Evolutionary conservation across 805 yeast genomes (phyloP).

Genomic region (Blastobotrys muscicola): DNA sequence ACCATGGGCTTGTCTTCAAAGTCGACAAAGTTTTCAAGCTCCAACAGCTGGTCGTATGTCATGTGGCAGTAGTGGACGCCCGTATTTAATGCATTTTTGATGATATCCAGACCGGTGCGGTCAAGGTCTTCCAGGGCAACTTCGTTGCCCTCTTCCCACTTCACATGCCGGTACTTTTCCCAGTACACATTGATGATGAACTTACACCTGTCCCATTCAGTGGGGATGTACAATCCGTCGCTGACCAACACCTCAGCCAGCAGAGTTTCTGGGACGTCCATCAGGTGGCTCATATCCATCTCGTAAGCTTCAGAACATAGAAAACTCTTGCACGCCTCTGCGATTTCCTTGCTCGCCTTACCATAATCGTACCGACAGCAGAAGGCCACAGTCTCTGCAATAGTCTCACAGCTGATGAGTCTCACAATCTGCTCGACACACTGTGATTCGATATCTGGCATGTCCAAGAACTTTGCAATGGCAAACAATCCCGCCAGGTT

Average conservation of each 20-base stretch:
- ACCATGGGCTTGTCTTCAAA: constrained; percentile 32
- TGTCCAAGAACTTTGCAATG: constrained; percentile 40
- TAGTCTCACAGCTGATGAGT: constrained; percentile 29
- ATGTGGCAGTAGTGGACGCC: constrained; percentile 41
- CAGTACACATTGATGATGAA: constrained; percentile 35
- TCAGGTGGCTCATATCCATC: constrained; percentile 38
- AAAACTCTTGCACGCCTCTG: constrained; percentile 39
- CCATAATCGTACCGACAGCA: constrained; percentile 39
- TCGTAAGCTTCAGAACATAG: constrained; percentile 44
- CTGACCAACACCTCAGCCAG: constrained; percentile 38
- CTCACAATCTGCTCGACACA: constrained; percentile 35
- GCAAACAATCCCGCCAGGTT: constrained; percentile 35
- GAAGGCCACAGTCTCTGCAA: constrained; percentile 33
- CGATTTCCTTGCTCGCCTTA: constrained; percentile 34
- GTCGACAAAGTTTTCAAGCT: constrained; percentile 34
- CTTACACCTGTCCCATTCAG: constrained; percentile 47
- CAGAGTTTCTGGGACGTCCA: constrained; percentile 34
- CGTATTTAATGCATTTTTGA: constrained; percentile 28
- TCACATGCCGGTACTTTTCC: neutral
- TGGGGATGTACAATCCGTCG: constrained; percentile 44
- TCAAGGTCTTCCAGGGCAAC: neutral
- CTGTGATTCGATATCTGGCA: constrained; percentile 36
- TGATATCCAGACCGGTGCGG: neutral
- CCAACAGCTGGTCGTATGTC: constrained; percentile 38
- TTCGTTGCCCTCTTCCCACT: constrained; percentile 3